phyloP scores from a whole-genome alignment of 352 stramenopile genomes.

The Pythium folliculosum region DNA sequence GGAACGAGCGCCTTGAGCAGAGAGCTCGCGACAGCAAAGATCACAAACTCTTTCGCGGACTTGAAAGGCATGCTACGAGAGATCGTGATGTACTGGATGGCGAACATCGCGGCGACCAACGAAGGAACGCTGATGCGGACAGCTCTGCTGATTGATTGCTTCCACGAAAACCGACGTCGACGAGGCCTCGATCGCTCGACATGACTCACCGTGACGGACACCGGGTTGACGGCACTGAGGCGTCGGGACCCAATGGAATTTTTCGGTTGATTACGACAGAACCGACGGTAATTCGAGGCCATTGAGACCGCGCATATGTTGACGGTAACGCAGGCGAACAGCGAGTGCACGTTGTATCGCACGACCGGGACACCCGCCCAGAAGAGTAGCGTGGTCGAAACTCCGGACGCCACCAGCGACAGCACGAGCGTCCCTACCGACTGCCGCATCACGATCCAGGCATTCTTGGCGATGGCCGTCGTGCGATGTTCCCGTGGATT shows the following conservation, averaged over 20 bases:
- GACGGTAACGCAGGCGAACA: neutral
- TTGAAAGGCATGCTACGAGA: neutral
- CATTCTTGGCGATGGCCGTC: neutral
- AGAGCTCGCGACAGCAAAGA: neutral
- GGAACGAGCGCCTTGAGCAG: slow-evolving; percentile 4
- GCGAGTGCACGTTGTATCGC: slow-evolving; percentile 11
- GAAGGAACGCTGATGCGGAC: neutral
- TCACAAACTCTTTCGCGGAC: neutral
- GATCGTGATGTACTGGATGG: slow-evolving; percentile 5
- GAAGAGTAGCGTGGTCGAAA: neutral
- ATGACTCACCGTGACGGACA: neutral
- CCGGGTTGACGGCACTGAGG: too few species aligned
- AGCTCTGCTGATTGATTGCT: neutral
- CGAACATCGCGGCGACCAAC: neutral
- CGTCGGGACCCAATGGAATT: too few species aligned
- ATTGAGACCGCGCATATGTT: neutral
- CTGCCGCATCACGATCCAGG: neutral
- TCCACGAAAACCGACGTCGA: neutral
- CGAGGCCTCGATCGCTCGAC: neutral
- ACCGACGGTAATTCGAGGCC: neutral
- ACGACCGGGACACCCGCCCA: slow-evolving; percentile 1
- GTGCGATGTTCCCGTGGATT: neutral
- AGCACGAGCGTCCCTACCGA: neutral
- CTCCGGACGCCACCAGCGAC: neutral
- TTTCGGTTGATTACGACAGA: neutral